A percentile compares a stretch with the other conserved stretches of the same genome.
These are phyloP conservation scores for Deuterostichococcus epilithicus DNA, from an alignment of 139 green algal genomes.

Conservation along the genomic window DNA sequence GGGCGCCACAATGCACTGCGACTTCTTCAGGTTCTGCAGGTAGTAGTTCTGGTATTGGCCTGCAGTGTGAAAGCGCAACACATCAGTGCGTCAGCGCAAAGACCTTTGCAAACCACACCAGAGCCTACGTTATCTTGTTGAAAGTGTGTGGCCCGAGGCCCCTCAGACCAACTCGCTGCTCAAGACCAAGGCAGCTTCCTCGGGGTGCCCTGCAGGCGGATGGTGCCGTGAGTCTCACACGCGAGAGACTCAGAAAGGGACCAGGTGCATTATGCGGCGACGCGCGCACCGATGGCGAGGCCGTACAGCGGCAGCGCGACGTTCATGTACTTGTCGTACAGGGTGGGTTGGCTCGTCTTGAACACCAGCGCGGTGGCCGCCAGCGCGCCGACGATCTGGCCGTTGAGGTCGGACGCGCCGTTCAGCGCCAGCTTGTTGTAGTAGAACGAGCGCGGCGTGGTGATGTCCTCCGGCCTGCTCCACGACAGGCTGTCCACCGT, in stretches of 20 bases:
- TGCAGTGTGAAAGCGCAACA: background rate
- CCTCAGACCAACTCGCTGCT: too few species aligned
- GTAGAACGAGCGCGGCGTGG: constrained; percentile 8
- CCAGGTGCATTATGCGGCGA: background rate
- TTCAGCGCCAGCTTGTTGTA: constrained; percentile 5
- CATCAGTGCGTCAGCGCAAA: too few species aligned
- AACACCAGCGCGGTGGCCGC: constrained; percentile 21
- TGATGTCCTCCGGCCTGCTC: constrained; percentile 10
- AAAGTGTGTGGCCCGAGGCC: too few species aligned
- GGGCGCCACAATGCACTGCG: background rate
- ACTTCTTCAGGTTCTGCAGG: constrained; percentile 1
- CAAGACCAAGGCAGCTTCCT: too few species aligned
- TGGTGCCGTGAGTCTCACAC: too few species aligned
- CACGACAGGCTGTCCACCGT: constrained; percentile 13
- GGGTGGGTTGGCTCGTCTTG: constrained; percentile 4
- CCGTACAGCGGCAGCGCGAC: constrained; percentile 8
- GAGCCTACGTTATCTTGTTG: too few species aligned
- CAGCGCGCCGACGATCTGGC: constrained; percentile 22
- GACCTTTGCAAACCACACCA: too few species aligned
- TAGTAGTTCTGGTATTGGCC: background rate
- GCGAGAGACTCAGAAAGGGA: too few species aligned
- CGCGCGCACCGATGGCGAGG: background rate
- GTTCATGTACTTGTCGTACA: constrained; percentile 25
- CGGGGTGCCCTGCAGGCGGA: too few species aligned
- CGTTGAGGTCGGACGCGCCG: constrained; percentile 22